Percentiles rank a stretch among this genome's conserved stretches.
Evolutionary conservation across 2,329 filamentous ascomycete species (phyloP).

Genomic region (Talaromyces sp.): DNA sequence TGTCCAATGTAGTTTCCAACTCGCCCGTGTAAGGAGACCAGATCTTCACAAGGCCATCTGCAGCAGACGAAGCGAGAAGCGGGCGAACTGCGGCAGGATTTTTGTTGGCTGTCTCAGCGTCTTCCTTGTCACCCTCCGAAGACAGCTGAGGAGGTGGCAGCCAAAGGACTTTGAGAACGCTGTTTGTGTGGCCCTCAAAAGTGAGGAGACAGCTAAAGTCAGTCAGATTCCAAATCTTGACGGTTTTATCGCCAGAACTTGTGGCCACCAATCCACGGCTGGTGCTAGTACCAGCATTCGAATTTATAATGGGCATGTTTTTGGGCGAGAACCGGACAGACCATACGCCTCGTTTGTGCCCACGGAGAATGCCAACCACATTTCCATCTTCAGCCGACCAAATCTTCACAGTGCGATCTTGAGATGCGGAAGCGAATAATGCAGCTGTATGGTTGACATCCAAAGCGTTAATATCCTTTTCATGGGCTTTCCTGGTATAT

Average conservation of each 20-base stretch:
- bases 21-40: constrained; percentile 89
- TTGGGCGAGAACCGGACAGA: constrained; percentile 83
- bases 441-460: constrained; percentile 68
- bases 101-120: constrained; percentile 23
- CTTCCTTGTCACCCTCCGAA: constrained; percentile 28
- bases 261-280: constrained; percentile 80
- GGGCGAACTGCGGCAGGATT: constrained; percentile 26
- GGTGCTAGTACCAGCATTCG: constrained; percentile 62
- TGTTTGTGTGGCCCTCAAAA: constrained; percentile 94
- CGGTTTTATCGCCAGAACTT: constrained; percentile 89
- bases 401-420: constrained; percentile 95
- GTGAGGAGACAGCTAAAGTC: constrained; percentile 92
- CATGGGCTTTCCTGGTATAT: constrained; percentile 91
- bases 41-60: constrained; percentile 91
- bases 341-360: constrained; percentile 94
- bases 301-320: constrained; percentile 67
- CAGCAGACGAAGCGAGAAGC: constrained; percentile 72
- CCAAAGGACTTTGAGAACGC: constrained; percentile 90
- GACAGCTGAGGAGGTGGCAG: constrained; percentile 49
- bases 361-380: constrained; percentile 81
- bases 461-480: constrained; percentile 97
- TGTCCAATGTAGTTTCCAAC: constrained; percentile 82
- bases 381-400: constrained; percentile 90
- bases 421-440: constrained; percentile 92
- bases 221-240: constrained; percentile 88